Conservation (phyloP, 2,329 filamentous ascomycete species). For the Balansia obtecta region DNA sequence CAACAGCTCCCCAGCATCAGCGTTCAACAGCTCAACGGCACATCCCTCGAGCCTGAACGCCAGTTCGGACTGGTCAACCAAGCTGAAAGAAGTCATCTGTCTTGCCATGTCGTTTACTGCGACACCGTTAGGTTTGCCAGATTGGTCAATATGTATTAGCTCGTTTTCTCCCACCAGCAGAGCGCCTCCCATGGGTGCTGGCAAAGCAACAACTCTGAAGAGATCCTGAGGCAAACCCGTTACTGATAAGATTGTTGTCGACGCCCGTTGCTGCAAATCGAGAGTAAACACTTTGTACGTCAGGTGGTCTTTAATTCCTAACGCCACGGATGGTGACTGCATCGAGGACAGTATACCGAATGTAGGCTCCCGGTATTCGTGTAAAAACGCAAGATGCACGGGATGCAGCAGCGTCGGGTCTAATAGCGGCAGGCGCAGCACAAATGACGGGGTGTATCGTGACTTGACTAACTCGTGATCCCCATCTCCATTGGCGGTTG, state of each 20-base stretch:
- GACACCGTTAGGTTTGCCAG: constrained; percentile 83
- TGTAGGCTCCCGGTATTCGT: constrained; percentile 95
- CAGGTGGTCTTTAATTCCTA: constrained; percentile 75
- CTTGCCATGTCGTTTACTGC: constrained; percentile 86
- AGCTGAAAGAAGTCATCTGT: constrained; percentile 67
- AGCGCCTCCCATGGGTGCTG: constrained; percentile 77
- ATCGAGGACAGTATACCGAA: constrained; percentile 86
- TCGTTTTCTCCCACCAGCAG: constrained; percentile 81
- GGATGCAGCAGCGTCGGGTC: constrained; percentile 81
- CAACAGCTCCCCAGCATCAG: constrained; percentile 72
- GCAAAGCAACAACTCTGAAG: constrained; percentile 68
- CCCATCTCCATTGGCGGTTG: constrained; percentile 23
- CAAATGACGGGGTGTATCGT: constrained; percentile 84
- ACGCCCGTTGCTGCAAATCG: constrained; percentile 84
- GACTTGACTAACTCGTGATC: constrained; percentile 24
- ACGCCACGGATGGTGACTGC: constrained; percentile 56
- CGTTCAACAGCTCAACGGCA: constrained; percentile 61
- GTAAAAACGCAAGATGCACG: constrained; percentile 80
- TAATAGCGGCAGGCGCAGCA: constrained; percentile 77
- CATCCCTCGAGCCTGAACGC: constrained; percentile 72
- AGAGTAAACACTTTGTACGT: constrained; percentile 92
- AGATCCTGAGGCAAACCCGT: constrained; percentile 77
- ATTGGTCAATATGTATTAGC: constrained; percentile 89
- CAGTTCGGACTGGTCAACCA: constrained; percentile 76
- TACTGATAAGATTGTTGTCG: constrained; percentile 84